Evolutionary conservation across 1,139 yeast genomes (phyloP).

Genomic region (Waltiozyma sp.): DNA sequence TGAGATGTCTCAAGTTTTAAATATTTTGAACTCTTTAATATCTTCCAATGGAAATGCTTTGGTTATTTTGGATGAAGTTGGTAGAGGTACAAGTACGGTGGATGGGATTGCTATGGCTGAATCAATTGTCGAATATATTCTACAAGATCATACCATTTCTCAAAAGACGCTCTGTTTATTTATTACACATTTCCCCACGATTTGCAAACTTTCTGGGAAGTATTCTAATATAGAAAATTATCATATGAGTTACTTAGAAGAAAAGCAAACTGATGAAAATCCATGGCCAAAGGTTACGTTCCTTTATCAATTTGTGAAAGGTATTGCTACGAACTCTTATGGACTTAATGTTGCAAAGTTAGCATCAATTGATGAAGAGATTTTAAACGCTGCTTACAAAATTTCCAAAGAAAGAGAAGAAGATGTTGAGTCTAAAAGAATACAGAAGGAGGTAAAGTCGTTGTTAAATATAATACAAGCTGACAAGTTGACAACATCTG

Average conservation of each 20-base stretch:
- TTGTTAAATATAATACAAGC: background rate
- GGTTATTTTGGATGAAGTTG: slow-evolving; percentile 39
- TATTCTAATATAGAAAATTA: slow-evolving; percentile 40
- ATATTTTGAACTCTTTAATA: slow-evolving; percentile 24
- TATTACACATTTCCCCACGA: slow-evolving; percentile 81
- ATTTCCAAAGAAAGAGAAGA: slow-evolving; percentile 34
- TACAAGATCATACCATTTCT: slow-evolving; percentile 25
- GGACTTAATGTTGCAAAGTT: slow-evolving; percentile 72
- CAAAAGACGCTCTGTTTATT: slow-evolving; percentile 52
- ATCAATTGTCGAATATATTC: slow-evolving; percentile 57
- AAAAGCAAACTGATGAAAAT: slow-evolving; percentile 21
- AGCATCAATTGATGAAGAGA: slow-evolving; percentile 45
- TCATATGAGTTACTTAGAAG: slow-evolving; percentile 67
- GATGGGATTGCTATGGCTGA: slow-evolving; percentile 88
- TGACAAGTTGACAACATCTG: background rate
- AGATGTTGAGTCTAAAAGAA: slow-evolving; percentile 12
- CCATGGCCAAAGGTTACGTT: slow-evolving; percentile 37
- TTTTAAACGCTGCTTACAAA: slow-evolving; percentile 38
- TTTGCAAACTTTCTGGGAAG: slow-evolving; percentile 39
- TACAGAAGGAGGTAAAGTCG: too few relatives aligned
- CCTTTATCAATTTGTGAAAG: slow-evolving; percentile 48
- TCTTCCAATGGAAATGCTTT: slow-evolving; percentile 22
- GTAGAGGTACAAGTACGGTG: slow-evolving; percentile 65
- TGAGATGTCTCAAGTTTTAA: slow-evolving; percentile 38
- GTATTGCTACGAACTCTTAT: slow-evolving; percentile 55